Conservation (phyloP, 106 monocot species). For the Dioscorea alata region DNA sequence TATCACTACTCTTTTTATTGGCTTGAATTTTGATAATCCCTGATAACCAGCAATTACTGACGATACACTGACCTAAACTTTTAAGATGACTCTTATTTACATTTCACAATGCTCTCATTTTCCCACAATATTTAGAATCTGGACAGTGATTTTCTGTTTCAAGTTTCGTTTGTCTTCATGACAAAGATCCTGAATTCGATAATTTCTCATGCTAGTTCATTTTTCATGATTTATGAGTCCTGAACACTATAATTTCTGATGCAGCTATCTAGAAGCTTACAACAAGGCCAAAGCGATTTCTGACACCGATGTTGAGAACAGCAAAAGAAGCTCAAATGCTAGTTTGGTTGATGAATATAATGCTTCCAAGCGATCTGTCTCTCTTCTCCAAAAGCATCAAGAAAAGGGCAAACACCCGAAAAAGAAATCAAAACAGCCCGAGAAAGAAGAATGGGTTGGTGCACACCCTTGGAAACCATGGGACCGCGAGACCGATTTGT, state of each 20-base stretch:
- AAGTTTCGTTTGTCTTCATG: too few relatives aligned
- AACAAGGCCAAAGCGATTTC: slow-evolving; percentile 55
- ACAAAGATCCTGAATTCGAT: too few relatives aligned
- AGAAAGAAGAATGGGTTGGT: slow-evolving; percentile 77
- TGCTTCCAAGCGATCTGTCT: slow-evolving; percentile 50
- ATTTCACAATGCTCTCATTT: too few relatives aligned
- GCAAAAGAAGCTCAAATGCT: slow-evolving; percentile 36
- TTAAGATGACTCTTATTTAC: too few relatives aligned
- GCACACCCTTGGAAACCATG: slow-evolving; percentile 94
- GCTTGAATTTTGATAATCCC: too few relatives aligned
- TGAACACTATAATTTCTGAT: background rate
- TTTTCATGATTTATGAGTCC: too few relatives aligned
- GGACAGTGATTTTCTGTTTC: too few relatives aligned
- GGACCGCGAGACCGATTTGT: slow-evolving; percentile 28
- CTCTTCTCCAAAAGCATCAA: slow-evolving; percentile 71
- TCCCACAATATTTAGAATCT: too few relatives aligned
- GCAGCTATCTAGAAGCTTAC: slow-evolving; percentile 91
- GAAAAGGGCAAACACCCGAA: slow-evolving; percentile 38
- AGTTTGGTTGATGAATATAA: slow-evolving; percentile 86
- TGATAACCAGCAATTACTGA: too few relatives aligned
- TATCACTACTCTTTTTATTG: background rate
- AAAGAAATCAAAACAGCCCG: slow-evolving; percentile 24
- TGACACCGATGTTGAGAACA: slow-evolving; percentile 26
- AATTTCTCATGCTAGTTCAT: too few relatives aligned
- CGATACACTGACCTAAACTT: too few relatives aligned